phyloP scores from a whole-genome alignment of 2,329 filamentous ascomycete species.

The Botrytis squamosa region DNA sequence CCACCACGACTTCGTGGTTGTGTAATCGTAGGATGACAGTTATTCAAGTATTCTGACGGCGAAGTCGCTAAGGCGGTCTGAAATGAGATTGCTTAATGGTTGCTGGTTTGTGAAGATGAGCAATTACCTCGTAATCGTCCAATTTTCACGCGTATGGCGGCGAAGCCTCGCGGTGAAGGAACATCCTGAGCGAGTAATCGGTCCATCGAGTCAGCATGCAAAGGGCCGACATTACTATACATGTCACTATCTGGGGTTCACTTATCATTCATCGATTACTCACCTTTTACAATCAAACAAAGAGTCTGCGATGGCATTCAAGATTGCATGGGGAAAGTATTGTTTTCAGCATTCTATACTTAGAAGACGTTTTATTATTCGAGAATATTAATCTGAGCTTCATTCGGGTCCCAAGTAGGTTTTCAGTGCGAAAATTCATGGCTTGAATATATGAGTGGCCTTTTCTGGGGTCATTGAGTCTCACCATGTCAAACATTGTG shows the following conservation, averaged over 20 bases:
- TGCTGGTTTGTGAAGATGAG: not conserved
- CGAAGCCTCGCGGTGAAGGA: not conserved
- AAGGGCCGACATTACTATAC: not conserved
- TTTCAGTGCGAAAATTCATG: not conserved
- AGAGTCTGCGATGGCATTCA: not conserved
- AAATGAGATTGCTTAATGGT: not conserved
- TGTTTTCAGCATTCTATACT: not conserved
- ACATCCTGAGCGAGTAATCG: not conserved
- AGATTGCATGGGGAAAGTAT: not conserved
- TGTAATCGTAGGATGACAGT: not conserved
- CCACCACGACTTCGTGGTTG: conserved; percentile 10
- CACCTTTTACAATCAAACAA: not conserved
- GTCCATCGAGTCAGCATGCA: not conserved
- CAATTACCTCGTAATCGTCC: not conserved
- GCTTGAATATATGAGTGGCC: not conserved
- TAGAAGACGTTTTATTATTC: not conserved
- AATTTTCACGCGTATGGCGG: not conserved
- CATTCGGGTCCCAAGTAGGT: not conserved
- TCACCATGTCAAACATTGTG: not conserved
- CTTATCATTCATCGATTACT: not conserved
- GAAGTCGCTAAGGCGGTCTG: conserved; percentile 13
- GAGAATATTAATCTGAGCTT: not conserved
- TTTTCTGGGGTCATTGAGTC: not conserved
- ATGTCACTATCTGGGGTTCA: not conserved
- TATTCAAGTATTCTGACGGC: not conserved